Conservation (phyloP, 192 early-diverging fungal species). For the Rhizophagus clarus region DNA sequence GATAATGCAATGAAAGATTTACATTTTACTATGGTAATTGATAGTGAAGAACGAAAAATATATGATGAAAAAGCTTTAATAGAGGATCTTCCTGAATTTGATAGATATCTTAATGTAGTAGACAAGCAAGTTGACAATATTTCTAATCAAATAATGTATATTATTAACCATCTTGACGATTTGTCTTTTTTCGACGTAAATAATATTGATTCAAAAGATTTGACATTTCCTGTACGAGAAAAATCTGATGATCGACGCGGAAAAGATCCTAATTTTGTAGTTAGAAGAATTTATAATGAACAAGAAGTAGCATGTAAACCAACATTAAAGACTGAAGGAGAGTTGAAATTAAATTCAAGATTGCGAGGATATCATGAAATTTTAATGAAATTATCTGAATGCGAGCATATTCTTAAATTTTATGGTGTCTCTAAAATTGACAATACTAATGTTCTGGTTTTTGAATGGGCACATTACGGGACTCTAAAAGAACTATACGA, state of each 20-base stretch:
- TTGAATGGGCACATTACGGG: slow-evolving; percentile 25
- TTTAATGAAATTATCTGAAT: slow-evolving; percentile 2
- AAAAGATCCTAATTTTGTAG: too few relatives aligned
- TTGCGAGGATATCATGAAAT: neutral
- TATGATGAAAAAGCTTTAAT: neutral
- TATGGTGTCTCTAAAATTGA: slow-evolving; percentile 9
- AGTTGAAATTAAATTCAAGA: neutral
- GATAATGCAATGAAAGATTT: neutral
- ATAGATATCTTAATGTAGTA: neutral
- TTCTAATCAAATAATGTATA: too few relatives aligned
- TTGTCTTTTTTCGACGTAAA: too few relatives aligned
- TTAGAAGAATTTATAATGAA: too few relatives aligned
- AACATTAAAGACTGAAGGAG: neutral
- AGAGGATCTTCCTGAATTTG: neutral
- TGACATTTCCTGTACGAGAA: too few relatives aligned
- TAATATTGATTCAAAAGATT: too few relatives aligned
- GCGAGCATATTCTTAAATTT: slow-evolving; percentile 19
- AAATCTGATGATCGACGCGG: too few relatives aligned
- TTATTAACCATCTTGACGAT: too few relatives aligned
- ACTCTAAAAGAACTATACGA: slow-evolving; percentile 8
- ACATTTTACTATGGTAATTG: neutral
- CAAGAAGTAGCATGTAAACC: too few relatives aligned
- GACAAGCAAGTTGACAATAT: too few relatives aligned
- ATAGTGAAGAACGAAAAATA: neutral
- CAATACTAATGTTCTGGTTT: neutral